Base-by-base conservation (phyloP, 2,329 filamentous ascomycete genomes). In the Cordyceps pruinosa region DNA sequence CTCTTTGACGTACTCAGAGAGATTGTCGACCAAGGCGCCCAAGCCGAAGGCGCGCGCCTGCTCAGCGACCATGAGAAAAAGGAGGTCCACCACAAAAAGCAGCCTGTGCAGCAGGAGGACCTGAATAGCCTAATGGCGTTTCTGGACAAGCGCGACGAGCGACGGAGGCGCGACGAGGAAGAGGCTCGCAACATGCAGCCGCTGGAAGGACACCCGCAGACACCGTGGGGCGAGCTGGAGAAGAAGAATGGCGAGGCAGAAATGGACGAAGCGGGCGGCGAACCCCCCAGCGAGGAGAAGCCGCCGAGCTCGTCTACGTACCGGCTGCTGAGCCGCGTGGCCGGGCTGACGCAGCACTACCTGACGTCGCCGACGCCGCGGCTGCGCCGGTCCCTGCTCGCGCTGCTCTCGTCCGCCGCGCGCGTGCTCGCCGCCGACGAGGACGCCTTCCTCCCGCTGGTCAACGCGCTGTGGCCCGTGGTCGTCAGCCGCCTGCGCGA, bases 401-500 rank as follows among this genome's bases (percentile, higher is more conserved):
- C 84, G 17, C 83, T 97, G 6, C 81, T 97, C 13, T 75, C 80
- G 26, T 90, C 85, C 1, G 86, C 90, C 3, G 81, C 87, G 5
- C 82, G 86, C 1, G 80, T 88, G 1, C 81, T 99, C 3, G 82
- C 87, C 0, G 78, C 77, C 4, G 85, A 97, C 62, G 88, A 96
- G 67, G 85, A 92, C 60, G 83, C 85, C 0, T 97, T 96, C 68
- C 74, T 99, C 2, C 94, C 94, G 0, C 79, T 97, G 0, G 85
- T 97, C 63, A 94, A 97, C 70, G 86, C 88, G 3, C 77, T 97
- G 8, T 99, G 93, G 93, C 91, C 92, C 0, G 87, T 95, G 7
- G 75, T 96, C 5, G 74, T 87, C 2, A 77, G 79, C n/a, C 79
- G 85, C 25, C 75, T 90, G 6, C 81, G 84, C 62, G 88, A 90